Evolutionary conservation across 75 land plant species (phyloP).

Genomic region (Selaginella moellendorffii): DNA sequence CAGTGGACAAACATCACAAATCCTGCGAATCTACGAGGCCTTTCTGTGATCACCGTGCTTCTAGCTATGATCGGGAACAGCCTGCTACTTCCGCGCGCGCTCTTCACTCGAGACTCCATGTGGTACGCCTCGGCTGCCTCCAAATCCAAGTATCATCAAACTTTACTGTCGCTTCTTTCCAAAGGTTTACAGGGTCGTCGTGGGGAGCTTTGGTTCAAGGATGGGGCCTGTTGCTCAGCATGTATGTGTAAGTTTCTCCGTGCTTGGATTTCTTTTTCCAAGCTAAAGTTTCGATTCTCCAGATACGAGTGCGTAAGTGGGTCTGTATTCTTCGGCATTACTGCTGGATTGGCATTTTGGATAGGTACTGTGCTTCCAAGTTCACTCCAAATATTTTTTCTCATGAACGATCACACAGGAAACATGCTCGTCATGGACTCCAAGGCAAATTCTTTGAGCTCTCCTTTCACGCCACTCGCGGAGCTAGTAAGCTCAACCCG

Average conservation of each 20-base stretch:
- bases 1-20: slow-evolving; percentile 29
- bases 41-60: slow-evolving; percentile 27
- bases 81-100: slow-evolving; percentile 21
- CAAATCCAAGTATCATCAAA: background rate
- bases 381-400: background rate
- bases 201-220: slow-evolving; percentile 24
- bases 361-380: slow-evolving; percentile 15
- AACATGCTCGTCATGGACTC: slow-evolving; percentile 22
- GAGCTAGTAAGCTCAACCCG: slow-evolving; percentile 20
- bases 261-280: slow-evolving; percentile 1
- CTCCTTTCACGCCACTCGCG: slow-evolving; percentile 16
- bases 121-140: slow-evolving; percentile 10
- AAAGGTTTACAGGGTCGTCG: slow-evolving; percentile 22
- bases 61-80: slow-evolving; percentile 30
- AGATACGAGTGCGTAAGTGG: slow-evolving; percentile 14
- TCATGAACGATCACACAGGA: slow-evolving; percentile 18
- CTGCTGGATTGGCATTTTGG: slow-evolving; percentile 14
- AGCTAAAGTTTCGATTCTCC: slow-evolving; percentile 4
- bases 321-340: slow-evolving; percentile 13
- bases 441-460: slow-evolving; percentile 15
- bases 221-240: slow-evolving; percentile 21
- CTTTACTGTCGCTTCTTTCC: background rate
- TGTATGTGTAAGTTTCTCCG: slow-evolving; percentile 19
- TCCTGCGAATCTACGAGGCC: slow-evolving; percentile 28
- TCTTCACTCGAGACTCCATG: slow-evolving; percentile 20